These are phyloP conservation scores for Trypanosoma brucei DNA, from an alignment of 208 protist species.

Conservation along the genomic window DNA sequence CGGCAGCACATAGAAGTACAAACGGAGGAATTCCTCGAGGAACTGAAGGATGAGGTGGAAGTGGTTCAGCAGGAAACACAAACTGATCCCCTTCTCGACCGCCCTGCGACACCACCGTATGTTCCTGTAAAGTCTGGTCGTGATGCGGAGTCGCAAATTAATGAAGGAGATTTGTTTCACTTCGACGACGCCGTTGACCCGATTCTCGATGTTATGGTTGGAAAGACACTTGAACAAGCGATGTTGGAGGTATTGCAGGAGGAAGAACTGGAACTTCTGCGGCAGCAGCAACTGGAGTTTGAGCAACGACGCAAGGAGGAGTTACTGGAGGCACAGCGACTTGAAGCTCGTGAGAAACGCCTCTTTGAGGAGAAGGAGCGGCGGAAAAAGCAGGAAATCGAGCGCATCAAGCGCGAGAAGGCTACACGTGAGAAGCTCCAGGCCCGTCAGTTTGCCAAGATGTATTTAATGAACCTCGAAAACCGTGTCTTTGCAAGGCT, in stretches of 20 bases:
- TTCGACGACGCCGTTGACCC: slow-evolving; percentile 96
- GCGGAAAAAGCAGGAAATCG: slow-evolving; percentile 91
- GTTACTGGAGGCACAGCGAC: slow-evolving; percentile 92
- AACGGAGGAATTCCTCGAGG: slow-evolving; percentile 95
- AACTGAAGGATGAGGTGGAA: slow-evolving; percentile 86
- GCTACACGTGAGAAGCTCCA: slow-evolving; percentile 91
- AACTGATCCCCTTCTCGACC: slow-evolving; percentile 95
- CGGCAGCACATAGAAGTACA: slow-evolving; percentile 93
- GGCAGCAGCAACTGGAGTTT: slow-evolving; percentile 93
- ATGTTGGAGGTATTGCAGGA: slow-evolving; percentile 98
- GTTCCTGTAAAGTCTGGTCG: slow-evolving; percentile 92
- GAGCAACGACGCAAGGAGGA: slow-evolving; percentile 95
- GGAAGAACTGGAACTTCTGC: slow-evolving; percentile 93
- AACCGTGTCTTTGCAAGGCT: slow-evolving; percentile 89
- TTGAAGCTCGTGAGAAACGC: slow-evolving; percentile 93
- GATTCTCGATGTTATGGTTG: slow-evolving; percentile 95
- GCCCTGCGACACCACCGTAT: slow-evolving; percentile 92
- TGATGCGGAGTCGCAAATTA: slow-evolving; percentile 95
- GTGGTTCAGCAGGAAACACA: slow-evolving; percentile 89
- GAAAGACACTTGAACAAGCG: slow-evolving; percentile 96
- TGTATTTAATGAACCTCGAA: slow-evolving; percentile 90
- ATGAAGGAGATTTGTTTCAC: slow-evolving; percentile 96
- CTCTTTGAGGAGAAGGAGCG: slow-evolving; percentile 95
- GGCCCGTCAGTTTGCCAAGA: slow-evolving; percentile 90
- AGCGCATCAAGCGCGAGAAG: slow-evolving; percentile 86